Evolutionary conservation across 78 protist species (phyloP).

Genomic region (Chrysochromulina tobinii): DNA sequence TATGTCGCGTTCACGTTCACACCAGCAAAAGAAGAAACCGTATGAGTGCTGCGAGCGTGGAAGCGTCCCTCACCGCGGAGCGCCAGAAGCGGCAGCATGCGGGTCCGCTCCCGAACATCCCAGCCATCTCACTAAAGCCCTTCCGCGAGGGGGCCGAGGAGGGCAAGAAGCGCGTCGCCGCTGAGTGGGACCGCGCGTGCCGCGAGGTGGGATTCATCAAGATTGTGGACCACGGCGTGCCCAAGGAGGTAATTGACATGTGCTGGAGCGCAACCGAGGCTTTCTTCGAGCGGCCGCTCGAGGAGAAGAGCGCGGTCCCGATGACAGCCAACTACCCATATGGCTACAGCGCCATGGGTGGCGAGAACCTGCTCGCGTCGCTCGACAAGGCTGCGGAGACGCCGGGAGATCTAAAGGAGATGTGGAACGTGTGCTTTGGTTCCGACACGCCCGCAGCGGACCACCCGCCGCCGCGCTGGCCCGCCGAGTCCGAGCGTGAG

Average conservation of each 20-base stretch:
- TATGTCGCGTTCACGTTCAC: no score
- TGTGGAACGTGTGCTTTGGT: neutral
- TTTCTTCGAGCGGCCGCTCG: neutral
- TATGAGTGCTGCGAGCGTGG: neutral
- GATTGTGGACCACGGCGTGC: constrained; percentile 12
- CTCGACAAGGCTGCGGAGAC: neutral
- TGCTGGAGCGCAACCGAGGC: neutral
- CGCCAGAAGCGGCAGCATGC: neutral
- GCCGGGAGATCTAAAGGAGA: neutral
- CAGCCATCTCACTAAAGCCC: neutral
- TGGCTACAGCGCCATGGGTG: neutral
- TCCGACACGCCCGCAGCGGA: neutral
- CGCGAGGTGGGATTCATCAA: neutral
- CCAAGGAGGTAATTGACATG: neutral
- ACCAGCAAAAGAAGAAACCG: no score
- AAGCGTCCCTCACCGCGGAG: neutral
- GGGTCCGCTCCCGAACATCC: neutral
- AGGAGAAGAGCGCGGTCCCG: neutral
- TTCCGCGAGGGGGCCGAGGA: neutral
- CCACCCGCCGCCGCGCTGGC: constrained; percentile 8
- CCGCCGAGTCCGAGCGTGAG: neutral
- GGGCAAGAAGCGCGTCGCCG: neutral
- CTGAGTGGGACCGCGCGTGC: neutral
- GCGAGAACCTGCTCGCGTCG: neutral
- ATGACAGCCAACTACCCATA: neutral